A percentile compares a stretch with the other conserved stretches of the same genome.
These are phyloP conservation scores for Aspergillus sp. DNA, from an alignment of 2,329 filamentous ascomycete species.

Conservation along the genomic window DNA sequence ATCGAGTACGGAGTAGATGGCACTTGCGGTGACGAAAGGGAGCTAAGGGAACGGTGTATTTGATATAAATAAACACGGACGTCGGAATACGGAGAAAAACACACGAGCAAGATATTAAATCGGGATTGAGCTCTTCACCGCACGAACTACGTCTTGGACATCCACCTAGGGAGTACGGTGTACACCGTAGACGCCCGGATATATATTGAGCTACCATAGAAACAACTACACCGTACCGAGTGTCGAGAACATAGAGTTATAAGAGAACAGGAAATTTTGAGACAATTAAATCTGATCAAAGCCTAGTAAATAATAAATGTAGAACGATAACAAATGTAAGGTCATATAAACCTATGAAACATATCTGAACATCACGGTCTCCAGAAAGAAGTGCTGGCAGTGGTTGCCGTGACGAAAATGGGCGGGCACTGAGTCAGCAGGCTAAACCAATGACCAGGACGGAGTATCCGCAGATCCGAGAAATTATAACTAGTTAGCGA, in stretches of 20 bases:
- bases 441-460: slow-evolving; percentile 22
- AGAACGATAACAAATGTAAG: no score
- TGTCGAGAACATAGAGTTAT: no score
- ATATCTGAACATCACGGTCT: neutral
- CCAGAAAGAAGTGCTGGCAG: no score
- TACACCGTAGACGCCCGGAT: no score
- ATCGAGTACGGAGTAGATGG: neutral
- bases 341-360: neutral
- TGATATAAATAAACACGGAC: neutral
- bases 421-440: slow-evolving; percentile 30
- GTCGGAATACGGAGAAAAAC: no score
- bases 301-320: no score
- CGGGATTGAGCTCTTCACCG: no score
- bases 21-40: neutral
- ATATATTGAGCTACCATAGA: neutral
- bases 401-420: slow-evolving; percentile 37
- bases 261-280: no score
- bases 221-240: neutral
- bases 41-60: neutral
- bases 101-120: no score
- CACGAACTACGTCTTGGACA: no score
- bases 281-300: no score
- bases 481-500: slow-evolving; percentile 24
- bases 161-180: no score
- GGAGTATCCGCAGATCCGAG: slow-evolving; percentile 37